phyloP scores from a whole-genome alignment of 1,139 yeast genomes.

The Pichia sp. region DNA sequence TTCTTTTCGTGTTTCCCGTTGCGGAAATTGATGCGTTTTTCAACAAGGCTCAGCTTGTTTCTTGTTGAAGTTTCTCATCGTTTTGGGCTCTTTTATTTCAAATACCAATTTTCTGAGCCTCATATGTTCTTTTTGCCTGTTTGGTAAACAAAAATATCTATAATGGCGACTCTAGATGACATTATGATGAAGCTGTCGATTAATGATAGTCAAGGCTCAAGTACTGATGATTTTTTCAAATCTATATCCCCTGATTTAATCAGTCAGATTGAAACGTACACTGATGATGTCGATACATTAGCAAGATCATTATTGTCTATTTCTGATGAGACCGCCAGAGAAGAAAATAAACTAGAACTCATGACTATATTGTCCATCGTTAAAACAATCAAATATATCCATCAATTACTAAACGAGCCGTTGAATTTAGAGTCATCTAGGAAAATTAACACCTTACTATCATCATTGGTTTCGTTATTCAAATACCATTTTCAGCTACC shows the following conservation, averaged over 20 bases:
- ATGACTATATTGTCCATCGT: constrained; percentile 22
- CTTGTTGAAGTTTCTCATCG: not conserved
- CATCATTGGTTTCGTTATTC: constrained; percentile 19
- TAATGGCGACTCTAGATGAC: not conserved
- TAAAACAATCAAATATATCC: constrained; percentile 16
- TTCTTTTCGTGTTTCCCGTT: not conserved
- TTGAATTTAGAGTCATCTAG: constrained; percentile 12
- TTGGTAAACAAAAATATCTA: no score
- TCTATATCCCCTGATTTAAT: not conserved
- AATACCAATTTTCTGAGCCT: no score
- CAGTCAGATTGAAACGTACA: not conserved
- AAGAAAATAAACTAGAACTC: constrained; percentile 22
- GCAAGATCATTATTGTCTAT: not conserved
- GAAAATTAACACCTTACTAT: constrained; percentile 12
- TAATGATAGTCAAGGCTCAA: not conserved
- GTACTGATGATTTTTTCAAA: not conserved
- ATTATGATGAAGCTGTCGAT: not conserved
- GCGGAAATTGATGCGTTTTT: constrained; percentile 8
- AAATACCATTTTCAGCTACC: constrained; percentile 27
- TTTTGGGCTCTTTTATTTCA: no score
- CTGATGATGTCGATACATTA: not conserved
- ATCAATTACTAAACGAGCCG: constrained; percentile 8
- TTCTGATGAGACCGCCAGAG: constrained; percentile 3
- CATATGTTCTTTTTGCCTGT: no score
- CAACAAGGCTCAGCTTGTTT: constrained; percentile 5